Conservation (phyloP, 1,284 basidiomycete genomes). For the Exobasidium cylindrosporum region DNA sequence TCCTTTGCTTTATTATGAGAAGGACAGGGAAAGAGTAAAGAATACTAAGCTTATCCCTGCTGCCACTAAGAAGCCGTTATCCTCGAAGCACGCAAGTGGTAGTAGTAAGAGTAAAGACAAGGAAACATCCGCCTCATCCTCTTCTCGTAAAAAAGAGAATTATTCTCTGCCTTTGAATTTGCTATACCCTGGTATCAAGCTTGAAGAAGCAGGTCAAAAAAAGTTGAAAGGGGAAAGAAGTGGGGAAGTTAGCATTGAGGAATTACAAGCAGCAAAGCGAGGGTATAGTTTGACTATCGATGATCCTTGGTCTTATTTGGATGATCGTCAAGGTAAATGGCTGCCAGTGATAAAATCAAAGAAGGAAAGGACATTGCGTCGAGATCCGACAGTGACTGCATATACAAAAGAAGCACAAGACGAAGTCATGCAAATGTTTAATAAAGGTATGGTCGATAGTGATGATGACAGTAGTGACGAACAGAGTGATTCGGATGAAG, state of each 20-base stretch:
- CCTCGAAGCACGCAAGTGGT: neutral
- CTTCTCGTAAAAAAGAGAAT: conserved; percentile 27
- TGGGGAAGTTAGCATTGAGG: conserved; percentile 4
- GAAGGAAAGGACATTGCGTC: conserved; percentile 5
- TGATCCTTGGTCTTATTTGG: conserved; percentile 47
- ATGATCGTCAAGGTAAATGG: conserved; percentile 37
- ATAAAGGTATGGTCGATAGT: conserved; percentile 33
- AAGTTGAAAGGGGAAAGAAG: conserved; percentile 15
- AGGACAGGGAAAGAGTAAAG: neutral
- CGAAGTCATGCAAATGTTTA: conserved; percentile 52
- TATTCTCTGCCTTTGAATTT: conserved; percentile 37
- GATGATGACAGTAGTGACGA: conserved; percentile 22
- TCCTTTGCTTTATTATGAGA: conserved; percentile 39
- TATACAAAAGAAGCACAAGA: conserved; percentile 44
- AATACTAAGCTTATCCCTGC: neutral
- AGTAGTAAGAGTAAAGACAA: conserved; percentile 8
- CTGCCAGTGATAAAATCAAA: conserved; percentile 23
- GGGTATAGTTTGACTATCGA: conserved; percentile 7
- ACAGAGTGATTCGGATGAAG: conserved; percentile 26
- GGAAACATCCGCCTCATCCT: conserved; percentile 1
- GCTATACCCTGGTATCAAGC: conserved; percentile 38
- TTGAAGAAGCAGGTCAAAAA: conserved; percentile 39
- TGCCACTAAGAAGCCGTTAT: neutral
- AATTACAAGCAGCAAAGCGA: neutral
- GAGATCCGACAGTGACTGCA: conserved; percentile 24